Percentiles rank a stretch among this genome's conserved stretches.
phyloP scores from a whole-genome alignment of 768 basidiomycete genomes.

The Cystoderma amianthinum region DNA sequence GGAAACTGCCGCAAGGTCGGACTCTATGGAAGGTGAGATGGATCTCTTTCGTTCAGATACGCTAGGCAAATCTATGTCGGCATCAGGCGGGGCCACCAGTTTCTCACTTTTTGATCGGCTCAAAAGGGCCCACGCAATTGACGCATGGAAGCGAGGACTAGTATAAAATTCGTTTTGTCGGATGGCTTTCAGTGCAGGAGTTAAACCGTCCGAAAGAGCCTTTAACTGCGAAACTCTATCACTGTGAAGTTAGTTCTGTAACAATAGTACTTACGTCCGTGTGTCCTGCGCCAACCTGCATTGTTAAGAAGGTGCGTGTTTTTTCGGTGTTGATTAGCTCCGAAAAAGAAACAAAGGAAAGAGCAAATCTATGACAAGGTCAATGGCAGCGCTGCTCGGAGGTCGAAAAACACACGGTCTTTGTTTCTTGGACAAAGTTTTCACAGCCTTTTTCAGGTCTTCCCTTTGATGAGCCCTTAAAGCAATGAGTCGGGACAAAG shows the following conservation, averaged over 20 bases:
- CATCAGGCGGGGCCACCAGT: constrained; percentile 6
- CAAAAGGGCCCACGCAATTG: constrained; percentile 83
- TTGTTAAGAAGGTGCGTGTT: constrained; percentile 72
- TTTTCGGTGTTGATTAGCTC: constrained; percentile 74
- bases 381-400: neutral
- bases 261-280: constrained; percentile 43
- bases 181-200: constrained; percentile 48
- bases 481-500: constrained; percentile 77
- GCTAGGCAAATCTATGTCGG: constrained; percentile 9
- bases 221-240: constrained; percentile 41
- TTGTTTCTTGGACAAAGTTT: constrained; percentile 36
- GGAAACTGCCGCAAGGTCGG: constrained; percentile 7
- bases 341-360: constrained; percentile 68
- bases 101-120: constrained; percentile 14
- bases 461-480: constrained; percentile 76
- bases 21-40: constrained; percentile 7
- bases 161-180: constrained; percentile 78
- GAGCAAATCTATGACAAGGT: constrained; percentile 44
- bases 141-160: constrained; percentile 81
- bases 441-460: constrained; percentile 59
- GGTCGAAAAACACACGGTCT: constrained; percentile 31
- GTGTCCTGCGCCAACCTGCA: constrained; percentile 84
- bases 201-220: constrained; percentile 45
- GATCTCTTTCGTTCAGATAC: constrained; percentile 7
- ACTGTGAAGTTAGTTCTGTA: constrained; percentile 3